Evolutionary conservation across 2,329 filamentous ascomycete genomes (phyloP), one percentile per base, ranked within the genome.

Genomic region (Boeremia exigua): DNA sequence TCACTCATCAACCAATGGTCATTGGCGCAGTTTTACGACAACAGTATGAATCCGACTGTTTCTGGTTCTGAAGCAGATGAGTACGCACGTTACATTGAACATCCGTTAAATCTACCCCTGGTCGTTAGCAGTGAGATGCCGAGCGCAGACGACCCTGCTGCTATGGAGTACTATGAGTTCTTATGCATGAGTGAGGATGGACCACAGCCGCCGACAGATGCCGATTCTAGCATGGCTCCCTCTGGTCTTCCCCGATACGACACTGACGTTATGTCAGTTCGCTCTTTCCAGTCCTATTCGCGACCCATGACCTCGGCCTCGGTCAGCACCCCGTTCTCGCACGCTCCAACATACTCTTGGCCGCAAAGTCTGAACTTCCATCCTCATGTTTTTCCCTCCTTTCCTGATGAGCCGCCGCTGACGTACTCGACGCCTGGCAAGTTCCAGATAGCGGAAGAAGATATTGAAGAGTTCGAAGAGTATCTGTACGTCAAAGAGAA

Each of bases 81-180:
- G 72, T 99, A 99, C 73, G 84, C 88, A 55, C 86, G 89, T 23
- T 99, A 98, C 75, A 87, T 99, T 63, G 86, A 72, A 11, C 95
- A 99, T 69, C 93, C 95, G 1, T 88, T 96, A 52, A 93, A 89
- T 49, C 86, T 99, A 0, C 92, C 94, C 0, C 83, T 99, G 2
- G 91, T 95, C 0, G 83, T 91, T 1, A 89, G 88, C 4, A 86
- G 83, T 34, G 87, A 91, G 56, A 82, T 85, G 3, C 86, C 87
- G 0, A 67, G 66, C n/a, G 60, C 61, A 4, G 81, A 82, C 8
- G 74, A 78, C 42, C 79, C 80, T 11, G 76, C 79, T 11, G 83
- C 81, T 36, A 70, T 81, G 17, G 92, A 96, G 62, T 92, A 95
- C 67, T 80, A 91, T 56, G 90, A 93, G 54, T 97, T 96, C 70